Base-by-base conservation (phyloP, 73 alveolate species). In the Paramecium biaurelia region DNA sequence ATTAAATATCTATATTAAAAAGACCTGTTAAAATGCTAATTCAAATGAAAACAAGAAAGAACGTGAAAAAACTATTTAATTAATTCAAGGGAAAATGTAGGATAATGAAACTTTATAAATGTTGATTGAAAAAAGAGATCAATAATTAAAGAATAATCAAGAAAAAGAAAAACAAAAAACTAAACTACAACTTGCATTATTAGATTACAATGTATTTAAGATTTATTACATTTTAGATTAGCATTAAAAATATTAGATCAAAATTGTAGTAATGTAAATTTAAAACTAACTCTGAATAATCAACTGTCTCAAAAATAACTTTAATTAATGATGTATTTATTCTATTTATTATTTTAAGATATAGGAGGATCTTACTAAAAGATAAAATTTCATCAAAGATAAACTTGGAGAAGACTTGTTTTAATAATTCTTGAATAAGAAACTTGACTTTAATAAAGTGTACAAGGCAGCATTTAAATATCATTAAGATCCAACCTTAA, bases 141-240 rank as follows among this genome's bases (percentile, higher is more conserved):
- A 2, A 79, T 24, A 30, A 30, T 11, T 30, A 3, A 79, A 79
- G 26, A 15, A 3, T 1, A 42, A 30, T 30, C 20, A 8, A 42
- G 90, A 41, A 0, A 38, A 42, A 7, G 70, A 43, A 47, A 79
- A 79, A 47, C 14, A 79, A 79, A 30, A 23, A 42, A 30, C 23
- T 14, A 79, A 23, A 43, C 18, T 43, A 79, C 7, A 79, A 30
- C n/a, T 47, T 9, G 15, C 56, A 24, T 12, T 43, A 12, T 24
- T 79, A 34, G 90, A 79, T 79, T 79, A 43, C 18, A 23, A 74
- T 74, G 87, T 74, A 74, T 15, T 74, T 74, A n/a, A 74, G 2
- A 53, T 53, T 41, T 28, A 5, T 74, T 4, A n/a, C 34, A 74
- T 34, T 37, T 74, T 34, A 79, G 72, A 79, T 79, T 28, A 72